A percentile compares a stretch with the other conserved stretches of the same genome.
phyloP scores from a whole-genome alignment of 2,329 filamentous ascomycete genomes.

The Ceratocystis diversiconidia region DNA sequence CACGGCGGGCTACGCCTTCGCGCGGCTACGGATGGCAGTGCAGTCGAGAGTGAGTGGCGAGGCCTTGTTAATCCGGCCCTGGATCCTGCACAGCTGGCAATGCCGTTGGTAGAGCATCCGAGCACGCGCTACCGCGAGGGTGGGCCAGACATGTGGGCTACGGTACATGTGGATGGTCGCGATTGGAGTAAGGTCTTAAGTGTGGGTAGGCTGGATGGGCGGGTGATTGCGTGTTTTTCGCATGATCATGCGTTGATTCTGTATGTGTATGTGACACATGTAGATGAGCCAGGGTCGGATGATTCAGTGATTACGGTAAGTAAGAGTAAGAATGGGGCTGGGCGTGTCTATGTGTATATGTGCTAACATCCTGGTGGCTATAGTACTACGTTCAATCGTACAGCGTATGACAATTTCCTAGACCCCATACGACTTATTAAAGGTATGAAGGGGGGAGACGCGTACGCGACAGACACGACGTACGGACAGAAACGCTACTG shows the following conservation, averaged over 20 bases:
- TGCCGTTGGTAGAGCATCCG: slow-evolving; percentile 63
- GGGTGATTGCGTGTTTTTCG: slow-evolving; percentile 84
- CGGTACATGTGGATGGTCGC: slow-evolving; percentile 76
- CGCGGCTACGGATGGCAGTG: slow-evolving; percentile 68
- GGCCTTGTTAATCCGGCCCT: slow-evolving; percentile 77
- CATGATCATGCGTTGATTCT: slow-evolving; percentile 68
- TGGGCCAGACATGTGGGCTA: slow-evolving; percentile 74
- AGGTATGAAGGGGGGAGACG: too few relatives aligned
- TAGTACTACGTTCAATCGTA: slow-evolving; percentile 34
- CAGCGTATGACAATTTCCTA: slow-evolving; percentile 20
- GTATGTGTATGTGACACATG: slow-evolving; percentile 65
- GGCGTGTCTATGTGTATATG: background rate
- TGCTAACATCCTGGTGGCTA: background rate
- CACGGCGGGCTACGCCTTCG: slow-evolving; percentile 71
- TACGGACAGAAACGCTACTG: too few relatives aligned
- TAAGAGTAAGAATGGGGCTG: slow-evolving; percentile 14
- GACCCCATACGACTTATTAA: background rate
- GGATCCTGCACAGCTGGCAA: slow-evolving; percentile 60
- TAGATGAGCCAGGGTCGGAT: slow-evolving; percentile 49
- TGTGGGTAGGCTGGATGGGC: slow-evolving; percentile 74
- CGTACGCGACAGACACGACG: too few relatives aligned
- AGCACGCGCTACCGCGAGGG: slow-evolving; percentile 63
- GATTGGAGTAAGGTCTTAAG: slow-evolving; percentile 94
- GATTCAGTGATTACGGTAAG: slow-evolving; percentile 64
- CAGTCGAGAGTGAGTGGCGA: slow-evolving; percentile 74